Evolutionary conservation across 805 yeast species (phyloP), one percentile per base, ranked within the genome.

Genomic region (Wickerhamiella nectarea): DNA sequence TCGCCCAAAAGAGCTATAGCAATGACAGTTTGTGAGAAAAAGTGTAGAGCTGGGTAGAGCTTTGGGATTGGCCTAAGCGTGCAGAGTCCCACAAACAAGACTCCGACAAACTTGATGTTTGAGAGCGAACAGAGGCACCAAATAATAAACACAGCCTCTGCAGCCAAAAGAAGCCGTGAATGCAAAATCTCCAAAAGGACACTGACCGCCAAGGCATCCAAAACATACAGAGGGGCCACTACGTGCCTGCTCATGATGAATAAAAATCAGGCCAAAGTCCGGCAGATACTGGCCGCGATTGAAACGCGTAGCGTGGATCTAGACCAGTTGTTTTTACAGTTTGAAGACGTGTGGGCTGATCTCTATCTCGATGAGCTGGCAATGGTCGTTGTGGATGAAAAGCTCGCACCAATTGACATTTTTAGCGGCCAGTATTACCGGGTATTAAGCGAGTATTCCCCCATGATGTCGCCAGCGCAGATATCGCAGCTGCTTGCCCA

Each of bases 281-380:
- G n/a, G 14, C 31, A 12, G 3, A n/a, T 28, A 4, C 15, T 28
- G 31, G 15, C 6, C 15, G 3, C n/a, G 31, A 28, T 28, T 12
- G 14, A 28, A 3, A 6, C 41, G 11, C 8, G 28, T 5, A n/a
- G 22, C 3, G 3, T 42, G 14, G 41, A 36, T 19, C 20, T 43
- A 3, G 41, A 26, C 2, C 29, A 24, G 7, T 28, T 43, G 22
- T 43, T 36, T 34, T 34, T 38, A 15, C 34, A 37, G 29, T 37
- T 20, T 14, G 34, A 28, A 2, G 38, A 17, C 2, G 15, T 24
- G 2, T 43, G 46, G 46, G 15, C 24, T 17, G 31, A 22, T 14
- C 29, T 43, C 9, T 15, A 37, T 12, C 36, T 43, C 12, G 38
- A 43, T 8, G 46, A 43, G 17, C 28, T 43, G 34, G 38, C 46